Evolutionary conservation across 345 rosid genomes (phyloP), one percentile per base, ranked within the genome.

Genomic region (Melaleuca alternifolia): DNA sequence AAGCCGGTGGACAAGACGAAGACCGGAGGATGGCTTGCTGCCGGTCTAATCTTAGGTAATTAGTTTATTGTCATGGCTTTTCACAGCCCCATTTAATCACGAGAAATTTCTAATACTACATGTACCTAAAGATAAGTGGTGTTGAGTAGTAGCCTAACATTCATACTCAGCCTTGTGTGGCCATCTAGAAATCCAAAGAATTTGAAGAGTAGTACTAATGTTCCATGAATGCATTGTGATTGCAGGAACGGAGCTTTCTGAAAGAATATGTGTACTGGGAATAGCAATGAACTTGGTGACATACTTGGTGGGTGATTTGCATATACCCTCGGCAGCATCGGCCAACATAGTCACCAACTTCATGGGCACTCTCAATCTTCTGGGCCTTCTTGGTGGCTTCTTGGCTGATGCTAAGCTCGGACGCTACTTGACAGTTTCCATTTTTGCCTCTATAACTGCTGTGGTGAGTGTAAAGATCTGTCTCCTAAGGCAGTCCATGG

Each of bases 201-300:
- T 33, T 71, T 41, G 44, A 71, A 4, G 13, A 41, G 12, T 37
- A 9, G 79, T 18, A 2, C 79, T 9, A 16, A 71, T 71, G 24
- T 18, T 71, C 41, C 24, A 33, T 65, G 48, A 37, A 71, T 33
- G 79, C 18, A 18, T 33, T 46, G 46, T 9, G 48, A 75, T 10
- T 53, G 53, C 92, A 97, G 99, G 96, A 54, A 95, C 94, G 53
- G 98, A 97, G 75, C 94, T 97, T 2, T 96, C 98, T 0, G 98
- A 97, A 89, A 97, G 99, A 88, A 93, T 96, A 88, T 96, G 98
- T 89, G 96, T 93, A 85, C 93, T 96, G 95, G 99, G 99, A 8
- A 95, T 96, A 84, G 92, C 99, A 10, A 95, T 95, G 98, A 97
- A 97, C 82, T 88, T 97, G 50, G 97, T 97, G 87, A 95, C 98